Percentiles rank a stretch among this genome's conserved stretches.
Evolutionary conservation across 164 flowering plant genomes (phyloP).

Genomic region (Euptelea pleiosperma): DNA sequence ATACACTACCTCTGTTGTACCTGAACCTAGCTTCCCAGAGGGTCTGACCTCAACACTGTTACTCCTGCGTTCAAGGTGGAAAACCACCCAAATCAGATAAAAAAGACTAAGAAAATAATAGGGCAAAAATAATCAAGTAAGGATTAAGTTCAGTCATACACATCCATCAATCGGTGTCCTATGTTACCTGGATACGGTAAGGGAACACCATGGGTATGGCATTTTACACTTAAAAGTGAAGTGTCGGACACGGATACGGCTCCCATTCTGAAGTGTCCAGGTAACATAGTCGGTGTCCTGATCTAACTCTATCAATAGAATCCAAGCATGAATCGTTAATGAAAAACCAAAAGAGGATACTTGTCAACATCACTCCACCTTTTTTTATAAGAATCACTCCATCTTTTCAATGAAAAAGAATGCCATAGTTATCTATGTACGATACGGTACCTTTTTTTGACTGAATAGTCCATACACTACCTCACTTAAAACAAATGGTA

Average conservation of each 20-base stretch:
- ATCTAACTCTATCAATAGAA: slow-evolving; percentile 1
- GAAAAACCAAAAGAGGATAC: not conserved
- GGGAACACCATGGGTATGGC: too few species aligned
- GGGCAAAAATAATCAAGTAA: not conserved
- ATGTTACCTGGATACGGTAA: too few species aligned
- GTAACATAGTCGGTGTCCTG: too few species aligned
- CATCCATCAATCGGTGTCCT: too few species aligned
- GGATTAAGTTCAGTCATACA: not conserved
- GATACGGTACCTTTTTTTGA: too few species aligned
- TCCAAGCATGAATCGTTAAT: not conserved
- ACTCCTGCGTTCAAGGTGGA: slow-evolving; percentile 45
- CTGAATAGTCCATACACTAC: too few species aligned
- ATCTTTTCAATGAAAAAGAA: not conserved
- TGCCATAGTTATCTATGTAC: not conserved
- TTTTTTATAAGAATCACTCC: too few species aligned
- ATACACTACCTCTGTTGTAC: slow-evolving; percentile 72
- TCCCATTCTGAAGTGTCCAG: too few species aligned
- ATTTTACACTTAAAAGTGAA: too few species aligned
- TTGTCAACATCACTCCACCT: not conserved
- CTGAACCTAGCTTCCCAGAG: slow-evolving; percentile 70
- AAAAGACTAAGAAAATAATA: not conserved
- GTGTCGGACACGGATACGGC: too few species aligned
- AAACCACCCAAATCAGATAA: not conserved
- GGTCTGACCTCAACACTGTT: slow-evolving; percentile 55
- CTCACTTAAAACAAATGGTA: not conserved